Conservation (phyloP, 1,284 basidiomycete species). For the Pseudozyma tsukubaensis region DNA sequence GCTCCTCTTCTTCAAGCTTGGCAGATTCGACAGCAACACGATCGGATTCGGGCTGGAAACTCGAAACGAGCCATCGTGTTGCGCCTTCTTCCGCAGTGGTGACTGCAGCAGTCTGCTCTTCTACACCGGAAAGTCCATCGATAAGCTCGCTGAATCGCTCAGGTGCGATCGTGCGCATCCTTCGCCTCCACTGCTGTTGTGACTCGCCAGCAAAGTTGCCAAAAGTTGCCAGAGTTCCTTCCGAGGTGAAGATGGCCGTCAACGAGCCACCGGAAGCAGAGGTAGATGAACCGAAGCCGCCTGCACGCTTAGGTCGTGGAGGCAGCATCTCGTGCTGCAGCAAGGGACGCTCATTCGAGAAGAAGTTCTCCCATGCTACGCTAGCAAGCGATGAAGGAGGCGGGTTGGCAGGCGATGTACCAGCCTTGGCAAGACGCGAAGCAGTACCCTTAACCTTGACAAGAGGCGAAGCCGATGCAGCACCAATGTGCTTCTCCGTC, state of each 20-base stretch:
- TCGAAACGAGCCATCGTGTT: constrained; percentile 42
- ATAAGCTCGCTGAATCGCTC: constrained; percentile 53
- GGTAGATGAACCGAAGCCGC: constrained; percentile 29
- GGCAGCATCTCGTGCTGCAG: constrained; percentile 57
- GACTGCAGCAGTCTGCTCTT: constrained; percentile 6
- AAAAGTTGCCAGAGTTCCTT: constrained; percentile 40
- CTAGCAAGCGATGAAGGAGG: constrained; percentile 46
- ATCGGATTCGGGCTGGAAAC: constrained; percentile 44
- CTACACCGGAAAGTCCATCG: constrained; percentile 35
- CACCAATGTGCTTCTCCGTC: constrained; percentile 14
- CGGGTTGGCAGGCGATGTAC: constrained; percentile 41
- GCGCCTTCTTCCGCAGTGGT: constrained; percentile 11
- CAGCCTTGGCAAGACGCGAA: constrained; percentile 17
- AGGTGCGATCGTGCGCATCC: constrained; percentile 43
- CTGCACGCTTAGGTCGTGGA: constrained; percentile 38
- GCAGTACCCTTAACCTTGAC: constrained; percentile 29
- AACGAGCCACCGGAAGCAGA: constrained; percentile 34
- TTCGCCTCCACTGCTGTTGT: constrained; percentile 38
- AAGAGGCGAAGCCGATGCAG: constrained; percentile 23
- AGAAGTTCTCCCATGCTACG: constrained; percentile 56
- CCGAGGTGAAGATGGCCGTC: constrained; percentile 39
- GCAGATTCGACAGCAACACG: constrained; percentile 47
- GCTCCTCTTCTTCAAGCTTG: constrained; percentile 51
- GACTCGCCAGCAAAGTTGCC: constrained; percentile 39
- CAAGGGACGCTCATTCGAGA: constrained; percentile 50